These are phyloP conservation scores for Colletotrichum tropicale DNA, from an alignment of 2,329 filamentous ascomycete species.

Conservation along the genomic window DNA sequence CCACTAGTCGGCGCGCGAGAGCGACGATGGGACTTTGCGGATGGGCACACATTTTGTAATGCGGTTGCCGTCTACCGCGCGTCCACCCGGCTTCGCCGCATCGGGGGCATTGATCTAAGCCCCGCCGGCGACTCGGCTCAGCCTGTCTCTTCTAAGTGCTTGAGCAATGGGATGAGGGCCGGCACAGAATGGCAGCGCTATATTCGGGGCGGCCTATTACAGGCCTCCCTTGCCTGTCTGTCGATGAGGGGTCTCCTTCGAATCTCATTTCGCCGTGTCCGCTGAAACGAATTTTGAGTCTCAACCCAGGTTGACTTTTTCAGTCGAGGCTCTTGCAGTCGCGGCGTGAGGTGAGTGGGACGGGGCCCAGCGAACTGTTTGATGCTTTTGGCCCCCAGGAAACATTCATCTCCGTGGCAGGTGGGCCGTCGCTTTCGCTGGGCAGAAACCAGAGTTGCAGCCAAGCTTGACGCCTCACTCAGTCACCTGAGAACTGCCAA, in stretches of 20 bases:
- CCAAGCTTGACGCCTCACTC: not conserved
- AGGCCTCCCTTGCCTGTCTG: slow-evolving; percentile 1
- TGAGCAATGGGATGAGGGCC: not conserved
- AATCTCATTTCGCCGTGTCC: not conserved
- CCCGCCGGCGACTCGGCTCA: not conserved
- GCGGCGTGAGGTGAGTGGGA: slow-evolving; percentile 7
- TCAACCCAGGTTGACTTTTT: not conserved
- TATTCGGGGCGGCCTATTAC: not conserved
- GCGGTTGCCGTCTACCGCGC: not conserved
- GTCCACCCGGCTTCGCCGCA: not conserved
- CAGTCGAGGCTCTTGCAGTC: slow-evolving; percentile 6
- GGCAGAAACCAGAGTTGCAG: not conserved
- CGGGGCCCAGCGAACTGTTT: not conserved
- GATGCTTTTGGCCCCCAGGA: not conserved
- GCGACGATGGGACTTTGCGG: not conserved
- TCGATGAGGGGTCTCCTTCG: not conserved
- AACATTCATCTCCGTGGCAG: not conserved
- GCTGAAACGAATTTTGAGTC: slow-evolving; percentile 13
- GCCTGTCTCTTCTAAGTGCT: not conserved
- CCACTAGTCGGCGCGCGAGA: not conserved
- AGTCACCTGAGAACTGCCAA: not conserved
- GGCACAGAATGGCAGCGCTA: not conserved
- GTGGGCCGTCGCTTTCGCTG: not conserved
- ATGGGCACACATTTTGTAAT: not conserved
- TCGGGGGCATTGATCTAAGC: not conserved